A percentile compares a stretch with the other conserved stretches of the same genome.
Conservation (phyloP, 495 filamentous ascomycete species). For the Trypethelium eluteriae region DNA sequence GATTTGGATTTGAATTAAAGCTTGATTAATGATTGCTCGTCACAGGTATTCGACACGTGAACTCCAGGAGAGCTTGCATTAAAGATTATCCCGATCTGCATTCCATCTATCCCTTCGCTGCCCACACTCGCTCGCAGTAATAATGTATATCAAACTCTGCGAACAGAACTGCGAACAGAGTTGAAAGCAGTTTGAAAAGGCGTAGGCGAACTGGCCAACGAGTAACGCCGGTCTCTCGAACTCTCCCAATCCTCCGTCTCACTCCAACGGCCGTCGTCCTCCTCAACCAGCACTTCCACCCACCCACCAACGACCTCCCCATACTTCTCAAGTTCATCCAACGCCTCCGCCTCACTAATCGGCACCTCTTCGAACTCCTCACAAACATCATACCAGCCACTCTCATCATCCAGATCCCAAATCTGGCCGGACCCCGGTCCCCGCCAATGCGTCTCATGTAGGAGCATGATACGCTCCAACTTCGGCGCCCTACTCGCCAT, state of each 20-base stretch:
- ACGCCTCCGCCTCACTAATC: not conserved
- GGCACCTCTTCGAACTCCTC: not conserved
- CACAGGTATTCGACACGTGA: too few species aligned
- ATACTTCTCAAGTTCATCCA: not conserved
- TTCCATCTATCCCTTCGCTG: too few species aligned
- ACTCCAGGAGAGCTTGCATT: too few species aligned
- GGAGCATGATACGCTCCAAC: not conserved
- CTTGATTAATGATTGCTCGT: too few species aligned
- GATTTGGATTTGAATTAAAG: too few species aligned
- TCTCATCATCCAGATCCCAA: conserved; percentile 1
- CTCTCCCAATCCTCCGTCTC: not conserved
- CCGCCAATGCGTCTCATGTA: not conserved
- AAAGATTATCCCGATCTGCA: too few species aligned
- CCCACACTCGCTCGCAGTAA: too few species aligned
- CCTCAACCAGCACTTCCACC: not conserved
- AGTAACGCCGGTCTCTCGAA: too few species aligned
- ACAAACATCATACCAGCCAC: not conserved
- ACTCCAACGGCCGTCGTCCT: not conserved
- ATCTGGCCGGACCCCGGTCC: not conserved
- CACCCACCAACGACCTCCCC: not conserved
- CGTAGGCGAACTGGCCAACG: too few species aligned
- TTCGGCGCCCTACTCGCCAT: not conserved
- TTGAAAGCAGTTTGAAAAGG: not conserved
- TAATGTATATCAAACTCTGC: too few species aligned
- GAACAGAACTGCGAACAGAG: not conserved